phyloP scores from a whole-genome alignment of 352 stramenopile species.

The Globisporangium cystogenes region DNA sequence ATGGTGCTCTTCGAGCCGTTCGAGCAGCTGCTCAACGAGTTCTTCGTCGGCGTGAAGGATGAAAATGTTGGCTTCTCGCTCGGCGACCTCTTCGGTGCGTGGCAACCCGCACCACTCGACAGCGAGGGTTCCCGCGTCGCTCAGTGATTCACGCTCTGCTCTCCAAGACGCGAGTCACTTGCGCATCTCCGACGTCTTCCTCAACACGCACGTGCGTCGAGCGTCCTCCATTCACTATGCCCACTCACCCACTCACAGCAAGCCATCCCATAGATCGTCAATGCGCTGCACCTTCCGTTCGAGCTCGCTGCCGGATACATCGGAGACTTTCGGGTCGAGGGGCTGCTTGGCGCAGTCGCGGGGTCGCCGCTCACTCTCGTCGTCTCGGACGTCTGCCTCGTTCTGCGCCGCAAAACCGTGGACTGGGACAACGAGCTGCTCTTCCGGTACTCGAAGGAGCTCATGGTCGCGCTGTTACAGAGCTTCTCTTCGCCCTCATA shows the following conservation, averaged over 20 bases:
- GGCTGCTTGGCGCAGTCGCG: slow-evolving; percentile 45
- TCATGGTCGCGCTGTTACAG: slow-evolving; percentile 53
- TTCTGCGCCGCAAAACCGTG: slow-evolving; percentile 46
- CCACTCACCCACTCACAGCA: not conserved
- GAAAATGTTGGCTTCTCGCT: slow-evolving; percentile 58
- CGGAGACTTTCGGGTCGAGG: slow-evolving; percentile 60
- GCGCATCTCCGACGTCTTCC: slow-evolving; percentile 49
- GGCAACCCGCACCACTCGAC: not conserved
- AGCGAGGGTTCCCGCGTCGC: not conserved
- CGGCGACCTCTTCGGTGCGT: slow-evolving; percentile 64
- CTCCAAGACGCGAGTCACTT: slow-evolving; percentile 60
- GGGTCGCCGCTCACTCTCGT: slow-evolving; percentile 48
- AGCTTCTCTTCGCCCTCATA: slow-evolving; percentile 24
- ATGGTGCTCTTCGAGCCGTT: slow-evolving; percentile 51
- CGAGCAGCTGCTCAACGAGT: slow-evolving; percentile 48
- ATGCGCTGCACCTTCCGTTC: slow-evolving; percentile 59
- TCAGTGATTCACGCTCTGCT: not conserved
- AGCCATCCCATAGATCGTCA: slow-evolving; percentile 34
- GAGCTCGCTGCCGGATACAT: slow-evolving; percentile 61
- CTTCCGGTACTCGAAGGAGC: slow-evolving; percentile 63
- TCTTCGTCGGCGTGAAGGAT: slow-evolving; percentile 59
- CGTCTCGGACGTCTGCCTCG: slow-evolving; percentile 54
- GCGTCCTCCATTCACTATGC: too few species aligned
- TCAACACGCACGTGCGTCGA: slow-evolving; percentile 41
- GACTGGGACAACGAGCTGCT: slow-evolving; percentile 67